These are phyloP conservation scores for Pseudofabraea citricarpa DNA, from an alignment of 2,329 filamentous ascomycete species.

Conservation along the genomic window DNA sequence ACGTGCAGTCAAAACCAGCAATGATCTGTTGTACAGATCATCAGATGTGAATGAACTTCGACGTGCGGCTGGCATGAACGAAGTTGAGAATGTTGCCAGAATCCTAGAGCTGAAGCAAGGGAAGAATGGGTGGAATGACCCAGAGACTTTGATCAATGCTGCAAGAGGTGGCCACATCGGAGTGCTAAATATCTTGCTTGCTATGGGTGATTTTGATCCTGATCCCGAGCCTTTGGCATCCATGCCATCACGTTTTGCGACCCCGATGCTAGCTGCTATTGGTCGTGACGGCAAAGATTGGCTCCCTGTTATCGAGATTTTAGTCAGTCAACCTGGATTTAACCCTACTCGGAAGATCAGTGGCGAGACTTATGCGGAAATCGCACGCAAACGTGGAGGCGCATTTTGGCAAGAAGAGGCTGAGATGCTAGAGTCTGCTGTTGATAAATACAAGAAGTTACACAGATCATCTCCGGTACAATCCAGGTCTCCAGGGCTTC, in stretches of 20 bases:
- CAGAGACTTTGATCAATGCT: slow-evolving; percentile 84
- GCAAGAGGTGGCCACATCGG: slow-evolving; percentile 84
- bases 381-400: slow-evolving; percentile 76
- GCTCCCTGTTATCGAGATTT: slow-evolving; percentile 74
- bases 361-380: slow-evolving; percentile 80
- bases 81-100: slow-evolving; percentile 56
- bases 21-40: slow-evolving; percentile 58
- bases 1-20: slow-evolving; percentile 58
- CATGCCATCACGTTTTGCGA: slow-evolving; percentile 66
- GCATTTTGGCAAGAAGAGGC: slow-evolving; percentile 89
- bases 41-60: slow-evolving; percentile 55
- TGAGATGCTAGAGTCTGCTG: slow-evolving; percentile 71
- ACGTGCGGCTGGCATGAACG: slow-evolving; percentile 54
- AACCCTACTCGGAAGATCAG: slow-evolving; percentile 73
- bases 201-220: slow-evolving; percentile 48
- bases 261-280: slow-evolving; percentile 91
- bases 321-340: slow-evolving; percentile 73
- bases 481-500: slow-evolving; percentile 43
- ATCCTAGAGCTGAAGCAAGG: slow-evolving; percentile 53
- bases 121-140: slow-evolving; percentile 56
- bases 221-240: slow-evolving; percentile 63
- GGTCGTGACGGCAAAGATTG: slow-evolving; percentile 72
- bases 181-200: slow-evolving; percentile 36
- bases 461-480: slow-evolving; percentile 42
- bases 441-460: slow-evolving; percentile 56